Conservation (phyloP, 352 stramenopile genomes). For the Thalassiosira mediterranea region DNA sequence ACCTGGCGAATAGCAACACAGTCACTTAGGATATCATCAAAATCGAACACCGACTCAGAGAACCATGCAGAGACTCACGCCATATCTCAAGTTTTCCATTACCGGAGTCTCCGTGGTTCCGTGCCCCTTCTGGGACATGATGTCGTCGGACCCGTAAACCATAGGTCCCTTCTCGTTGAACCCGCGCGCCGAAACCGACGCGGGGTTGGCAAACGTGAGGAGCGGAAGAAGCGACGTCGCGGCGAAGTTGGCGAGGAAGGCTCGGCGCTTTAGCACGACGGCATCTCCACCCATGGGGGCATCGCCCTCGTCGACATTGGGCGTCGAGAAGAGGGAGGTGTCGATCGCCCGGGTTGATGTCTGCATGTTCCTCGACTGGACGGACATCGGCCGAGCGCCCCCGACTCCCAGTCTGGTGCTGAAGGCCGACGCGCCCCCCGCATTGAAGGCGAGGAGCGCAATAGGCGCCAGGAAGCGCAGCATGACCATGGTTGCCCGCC, state of each 20-base stretch:
- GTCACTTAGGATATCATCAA: neutral
- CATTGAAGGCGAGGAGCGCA: too few species aligned
- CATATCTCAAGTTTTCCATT: slow-evolving; percentile 66
- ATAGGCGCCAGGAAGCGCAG: too few species aligned
- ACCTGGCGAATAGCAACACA: slow-evolving; percentile 1
- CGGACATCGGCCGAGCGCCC: slow-evolving; percentile 4
- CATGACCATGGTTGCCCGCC: too few species aligned
- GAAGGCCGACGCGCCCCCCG: too few species aligned
- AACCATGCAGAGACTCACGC: slow-evolving; percentile 13
- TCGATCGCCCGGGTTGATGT: neutral
- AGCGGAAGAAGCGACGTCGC: slow-evolving; percentile 12
- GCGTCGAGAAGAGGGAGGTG: slow-evolving; percentile 8
- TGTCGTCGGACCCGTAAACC: slow-evolving; percentile 41
- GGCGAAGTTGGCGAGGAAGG: slow-evolving; percentile 41
- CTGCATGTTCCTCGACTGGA: neutral
- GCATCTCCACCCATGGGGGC: too few species aligned
- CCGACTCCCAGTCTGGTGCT: too few species aligned
- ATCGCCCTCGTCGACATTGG: neutral
- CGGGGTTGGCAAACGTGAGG: slow-evolving; percentile 8
- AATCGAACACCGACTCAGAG: neutral
- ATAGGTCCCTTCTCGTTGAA: slow-evolving; percentile 31
- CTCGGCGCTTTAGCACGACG: neutral
- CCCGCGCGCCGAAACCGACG: slow-evolving; percentile 9
- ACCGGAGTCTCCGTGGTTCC: slow-evolving; percentile 65
- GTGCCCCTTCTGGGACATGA: slow-evolving; percentile 70